A percentile compares a stretch with the other conserved stretches of the same genome.
Conservation (phyloP, 1,284 basidiomycete genomes). For the Ustilago tritici region DNA sequence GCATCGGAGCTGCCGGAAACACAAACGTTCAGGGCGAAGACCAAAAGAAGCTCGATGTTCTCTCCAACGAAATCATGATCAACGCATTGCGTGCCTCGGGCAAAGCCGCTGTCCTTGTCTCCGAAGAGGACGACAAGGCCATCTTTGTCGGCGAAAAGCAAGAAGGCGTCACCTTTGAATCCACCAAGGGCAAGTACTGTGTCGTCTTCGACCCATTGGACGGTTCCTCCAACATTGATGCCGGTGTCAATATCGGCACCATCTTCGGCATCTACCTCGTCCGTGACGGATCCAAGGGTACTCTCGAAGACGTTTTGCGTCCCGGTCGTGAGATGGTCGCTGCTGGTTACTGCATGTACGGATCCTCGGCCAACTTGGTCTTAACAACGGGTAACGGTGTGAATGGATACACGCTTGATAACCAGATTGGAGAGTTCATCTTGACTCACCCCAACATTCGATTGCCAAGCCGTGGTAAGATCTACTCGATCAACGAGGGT, state of each 20-base stretch:
- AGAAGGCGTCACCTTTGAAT: constrained; percentile 67
- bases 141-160: constrained; percentile 80
- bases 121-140: constrained; percentile 93
- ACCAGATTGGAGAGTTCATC: constrained; percentile 89
- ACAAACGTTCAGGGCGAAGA: constrained; percentile 98
- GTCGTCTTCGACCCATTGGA: constrained; percentile 99
- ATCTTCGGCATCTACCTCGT: constrained; percentile 98
- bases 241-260: constrained; percentile 99
- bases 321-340: constrained; percentile 98
- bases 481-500: constrained; percentile 99
- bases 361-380: constrained; percentile 96
- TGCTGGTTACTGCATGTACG: constrained; percentile 86
- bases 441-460: constrained; percentile 97
- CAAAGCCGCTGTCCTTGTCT: constrained; percentile 95
- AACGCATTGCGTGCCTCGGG: constrained; percentile 89
- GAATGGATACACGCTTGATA: constrained; percentile 98
- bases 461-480: constrained; percentile 94
- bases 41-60: constrained; percentile 98
- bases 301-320: constrained; percentile 86
- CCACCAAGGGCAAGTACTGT: constrained; percentile 75
- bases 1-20: constrained; percentile 93
- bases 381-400: constrained; percentile 95
- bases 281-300: constrained; percentile 79
- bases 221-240: constrained; percentile 98
- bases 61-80: constrained; percentile 99